Percentiles rank a stretch among this genome's conserved stretches.
phyloP scores from a whole-genome alignment of 768 basidiomycete species.

The Amanita polypyramis region DNA sequence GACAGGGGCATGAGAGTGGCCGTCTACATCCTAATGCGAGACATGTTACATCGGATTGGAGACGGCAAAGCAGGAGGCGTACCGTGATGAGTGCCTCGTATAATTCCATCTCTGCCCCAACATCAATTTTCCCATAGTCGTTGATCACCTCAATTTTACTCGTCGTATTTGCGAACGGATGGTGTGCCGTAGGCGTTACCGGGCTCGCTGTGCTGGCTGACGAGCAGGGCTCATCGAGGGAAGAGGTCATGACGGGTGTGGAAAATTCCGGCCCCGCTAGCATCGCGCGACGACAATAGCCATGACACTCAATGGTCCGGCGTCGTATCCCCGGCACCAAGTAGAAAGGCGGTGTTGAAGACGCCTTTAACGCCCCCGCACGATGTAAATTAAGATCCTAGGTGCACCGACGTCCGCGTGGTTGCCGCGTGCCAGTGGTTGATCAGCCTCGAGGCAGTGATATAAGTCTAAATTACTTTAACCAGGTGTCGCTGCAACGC shows the following conservation, averaged over 20 bases:
- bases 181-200: slow-evolving; percentile 10
- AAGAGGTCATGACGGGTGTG: neutral
- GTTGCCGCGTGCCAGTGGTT: neutral
- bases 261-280: neutral
- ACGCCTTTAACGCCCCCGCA: too few relatives aligned
- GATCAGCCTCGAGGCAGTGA: too few relatives aligned
- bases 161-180: slow-evolving; percentile 38
- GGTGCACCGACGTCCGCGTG: neutral
- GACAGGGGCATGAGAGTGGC: slow-evolving; percentile 5
- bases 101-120: slow-evolving; percentile 57
- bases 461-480: too few relatives aligned
- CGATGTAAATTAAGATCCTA: too few relatives aligned
- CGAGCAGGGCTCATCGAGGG: slow-evolving; percentile 1
- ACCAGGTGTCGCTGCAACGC: neutral
- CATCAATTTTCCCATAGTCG: slow-evolving; percentile 36
- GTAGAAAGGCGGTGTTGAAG: too few relatives aligned
- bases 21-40: slow-evolving; percentile 15
- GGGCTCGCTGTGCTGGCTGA: neutral
- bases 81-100: slow-evolving; percentile 57
- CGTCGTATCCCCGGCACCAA: neutral
- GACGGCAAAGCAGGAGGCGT: slow-evolving; percentile 8
- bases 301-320: too few relatives aligned
- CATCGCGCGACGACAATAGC: neutral
- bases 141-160: slow-evolving; percentile 45
- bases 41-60: slow-evolving; percentile 1